These are phyloP conservation scores for Ascochyta lentis DNA, from an alignment of 2,329 filamentous ascomycete species.

Conservation along the genomic window DNA sequence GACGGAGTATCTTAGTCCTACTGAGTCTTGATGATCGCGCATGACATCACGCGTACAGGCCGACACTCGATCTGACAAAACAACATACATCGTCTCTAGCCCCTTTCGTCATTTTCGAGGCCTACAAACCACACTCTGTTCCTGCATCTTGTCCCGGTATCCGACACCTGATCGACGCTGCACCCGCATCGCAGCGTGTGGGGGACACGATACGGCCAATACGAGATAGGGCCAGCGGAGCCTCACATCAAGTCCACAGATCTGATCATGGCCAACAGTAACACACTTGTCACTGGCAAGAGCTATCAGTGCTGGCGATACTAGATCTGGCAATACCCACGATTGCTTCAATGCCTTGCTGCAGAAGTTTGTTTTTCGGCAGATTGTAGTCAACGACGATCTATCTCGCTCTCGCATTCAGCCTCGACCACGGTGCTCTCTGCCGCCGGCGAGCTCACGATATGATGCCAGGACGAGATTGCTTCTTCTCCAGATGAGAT, in stretches of 20 bases:
- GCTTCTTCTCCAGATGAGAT: not conserved
- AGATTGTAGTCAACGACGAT: not conserved
- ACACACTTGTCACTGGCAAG: not conserved
- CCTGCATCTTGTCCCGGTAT: not conserved
- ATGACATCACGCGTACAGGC: not conserved
- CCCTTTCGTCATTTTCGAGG: not conserved
- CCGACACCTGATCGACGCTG: not conserved
- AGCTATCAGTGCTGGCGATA: not conserved
- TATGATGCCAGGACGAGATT: not conserved
- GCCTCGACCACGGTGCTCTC: not conserved
- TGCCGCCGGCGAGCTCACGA: constrained; percentile 3
- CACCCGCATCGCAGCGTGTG: not conserved
- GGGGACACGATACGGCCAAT: not conserved
- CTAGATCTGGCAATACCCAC: not conserved
- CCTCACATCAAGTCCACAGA: not conserved
- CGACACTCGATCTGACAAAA: not conserved
- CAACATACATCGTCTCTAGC: not conserved
- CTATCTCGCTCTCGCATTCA: constrained; percentile 1
- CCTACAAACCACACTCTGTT: not conserved
- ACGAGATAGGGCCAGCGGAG: not conserved
- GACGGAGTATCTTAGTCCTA: no score
- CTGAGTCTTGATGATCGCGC: not conserved
- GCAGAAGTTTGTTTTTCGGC: not conserved
- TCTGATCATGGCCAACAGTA: not conserved
- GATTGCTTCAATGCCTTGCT: not conserved